Evolutionary conservation across 169 alveolate genomes (phyloP).

Genomic region (Cyclospora cayetanensis): DNA sequence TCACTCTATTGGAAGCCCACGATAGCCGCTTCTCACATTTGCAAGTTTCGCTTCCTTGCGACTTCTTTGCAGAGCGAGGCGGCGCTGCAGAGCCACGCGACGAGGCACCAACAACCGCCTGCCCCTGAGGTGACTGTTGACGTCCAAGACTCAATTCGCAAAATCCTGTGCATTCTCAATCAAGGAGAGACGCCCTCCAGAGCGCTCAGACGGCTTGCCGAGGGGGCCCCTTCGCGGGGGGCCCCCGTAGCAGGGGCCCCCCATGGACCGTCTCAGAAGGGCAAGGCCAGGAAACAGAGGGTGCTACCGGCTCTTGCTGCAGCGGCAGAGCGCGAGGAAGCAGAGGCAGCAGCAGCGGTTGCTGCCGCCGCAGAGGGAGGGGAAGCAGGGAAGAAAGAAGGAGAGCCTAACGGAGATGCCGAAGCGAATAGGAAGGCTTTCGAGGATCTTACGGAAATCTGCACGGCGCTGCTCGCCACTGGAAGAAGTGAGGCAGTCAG

Average conservation of each 20-base stretch:
- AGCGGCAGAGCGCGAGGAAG: neutral
- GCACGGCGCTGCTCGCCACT: neutral
- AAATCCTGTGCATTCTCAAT: neutral
- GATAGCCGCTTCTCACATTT: neutral
- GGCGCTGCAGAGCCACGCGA: neutral
- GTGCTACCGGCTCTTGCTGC: slow-evolving; percentile 3
- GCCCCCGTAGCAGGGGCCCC: neutral
- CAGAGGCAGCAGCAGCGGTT: neutral
- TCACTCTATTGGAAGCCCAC: neutral
- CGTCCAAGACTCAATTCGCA: neutral
- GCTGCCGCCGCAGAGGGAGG: neutral
- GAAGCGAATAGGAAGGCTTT: neutral
- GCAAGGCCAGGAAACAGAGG: neutral
- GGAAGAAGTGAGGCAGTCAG: neutral
- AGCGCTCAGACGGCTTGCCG: neutral
- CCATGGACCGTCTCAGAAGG: neutral
- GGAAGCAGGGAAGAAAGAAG: neutral
- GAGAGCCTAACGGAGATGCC: neutral
- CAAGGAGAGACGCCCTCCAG: neutral
- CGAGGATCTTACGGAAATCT: neutral
- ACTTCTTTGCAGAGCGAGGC: neutral
- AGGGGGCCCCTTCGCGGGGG: neutral
- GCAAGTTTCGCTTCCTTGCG: neutral
- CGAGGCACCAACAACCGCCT: neutral
- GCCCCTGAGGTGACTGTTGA: neutral